These are phyloP conservation scores for Triticum turgidum DNA, from an alignment of 176 grass and related monocot genomes.

Conservation along the genomic window DNA sequence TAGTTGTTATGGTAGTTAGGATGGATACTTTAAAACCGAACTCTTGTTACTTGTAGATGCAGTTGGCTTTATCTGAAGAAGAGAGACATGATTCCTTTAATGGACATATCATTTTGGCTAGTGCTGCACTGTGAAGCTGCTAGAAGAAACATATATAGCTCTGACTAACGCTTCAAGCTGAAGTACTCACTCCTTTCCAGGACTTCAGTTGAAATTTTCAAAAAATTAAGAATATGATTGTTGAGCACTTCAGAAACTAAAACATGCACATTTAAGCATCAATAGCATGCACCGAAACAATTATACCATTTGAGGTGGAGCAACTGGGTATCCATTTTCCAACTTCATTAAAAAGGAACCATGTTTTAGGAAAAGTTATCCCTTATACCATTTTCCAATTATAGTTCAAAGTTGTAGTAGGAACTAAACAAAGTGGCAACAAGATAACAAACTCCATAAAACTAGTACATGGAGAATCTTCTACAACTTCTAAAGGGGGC, in stretches of 20 bases:
- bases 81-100: neutral
- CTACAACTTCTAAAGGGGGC: neutral
- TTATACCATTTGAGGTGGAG: neutral
- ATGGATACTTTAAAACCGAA: neutral
- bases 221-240: neutral
- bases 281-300: neutral
- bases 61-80: neutral
- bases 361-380: neutral
- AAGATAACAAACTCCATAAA: neutral
- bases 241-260: conserved; percentile 22
- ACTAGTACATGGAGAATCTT: neutral
- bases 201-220: neutral
- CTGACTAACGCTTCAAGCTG: neutral
- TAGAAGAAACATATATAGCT: neutral
- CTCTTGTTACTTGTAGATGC: neutral
- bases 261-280: neutral
- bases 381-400: too few species aligned
- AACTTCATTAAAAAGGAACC: neutral
- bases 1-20: neutral
- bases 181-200: neutral
- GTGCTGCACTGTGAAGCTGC: neutral
- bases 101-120: neutral
- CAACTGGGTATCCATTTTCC: neutral
- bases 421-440: neutral
- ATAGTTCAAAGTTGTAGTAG: neutral